Base-by-base conservation (phyloP, 2,329 filamentous ascomycete species). In the Raffaelea ambrosiae region DNA sequence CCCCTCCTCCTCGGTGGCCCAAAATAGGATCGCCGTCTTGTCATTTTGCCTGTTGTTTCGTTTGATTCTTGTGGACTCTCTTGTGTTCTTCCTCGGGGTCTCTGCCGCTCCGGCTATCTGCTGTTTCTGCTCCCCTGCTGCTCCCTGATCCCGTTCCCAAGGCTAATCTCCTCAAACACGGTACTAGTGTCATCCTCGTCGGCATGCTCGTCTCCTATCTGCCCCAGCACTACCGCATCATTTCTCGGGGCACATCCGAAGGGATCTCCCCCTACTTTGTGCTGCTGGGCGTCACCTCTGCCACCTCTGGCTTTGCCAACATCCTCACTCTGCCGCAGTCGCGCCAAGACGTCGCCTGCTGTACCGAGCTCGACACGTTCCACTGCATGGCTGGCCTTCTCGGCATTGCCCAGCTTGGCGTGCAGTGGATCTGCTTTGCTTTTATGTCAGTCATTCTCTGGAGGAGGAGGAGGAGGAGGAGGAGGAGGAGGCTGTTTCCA, bases 201-300 rank as follows among this genome's bases (percentile, higher is more conserved):
- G 91, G 91, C 49, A 90, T 97, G 58, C 73, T 96, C 52, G 70
- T 95, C 50, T 97, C 91, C 31, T 98, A 98, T 69, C 76, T 97
- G 3, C 93, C 93, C 1, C 93, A 98, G 63, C 91, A 97, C 67
- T 79, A 85, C 64, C 88, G 93, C 59, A 97, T 98, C 66, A 87
- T 95, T 56, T 73, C 78, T 38, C 81, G 89, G 48, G 80, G 83
- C 52, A 93, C 88, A 14, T 94, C 91, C 20, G 91, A 95, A 64
- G 93, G 93, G 53, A 90, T 98, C 53, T 96, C 90, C 26, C 91
- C 93, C 9, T 93, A 91, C 66, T 98, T 95, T 62, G 83, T 98
- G 54, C 78, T 97, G 2, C 80, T 98, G n/a, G 93, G 93, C 51
- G 88, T 86, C 22, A 91, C 91, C 2, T 94, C 88, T 8, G 86